Percentiles rank a stretch among this genome's conserved stretches.
These are phyloP conservation scores for Botrytis fabae DNA, from an alignment of 2,329 filamentous ascomycete species.

Conservation along the genomic window DNA sequence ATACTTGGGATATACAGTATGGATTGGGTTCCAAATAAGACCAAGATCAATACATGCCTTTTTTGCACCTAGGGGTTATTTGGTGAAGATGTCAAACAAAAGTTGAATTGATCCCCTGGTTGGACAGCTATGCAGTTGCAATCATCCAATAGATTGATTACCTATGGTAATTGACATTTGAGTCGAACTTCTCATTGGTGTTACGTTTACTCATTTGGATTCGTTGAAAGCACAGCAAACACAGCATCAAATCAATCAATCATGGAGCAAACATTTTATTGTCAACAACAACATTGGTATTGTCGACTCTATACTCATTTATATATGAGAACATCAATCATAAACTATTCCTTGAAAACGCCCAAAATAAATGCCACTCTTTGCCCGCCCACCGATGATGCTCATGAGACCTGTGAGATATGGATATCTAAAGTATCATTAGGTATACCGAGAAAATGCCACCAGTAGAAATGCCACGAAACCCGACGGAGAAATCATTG, in stretches of 20 bases:
- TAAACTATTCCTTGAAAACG: constrained; percentile 12
- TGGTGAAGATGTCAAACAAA: not conserved
- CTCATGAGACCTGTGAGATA: constrained; percentile 16
- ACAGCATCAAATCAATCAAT: not conserved
- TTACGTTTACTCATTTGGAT: not conserved
- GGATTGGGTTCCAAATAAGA: not conserved
- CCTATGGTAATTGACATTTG: not conserved
- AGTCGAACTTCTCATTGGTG: not conserved
- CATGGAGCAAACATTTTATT: not conserved
- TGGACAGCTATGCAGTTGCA: not conserved
- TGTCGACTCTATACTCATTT: constrained; percentile 5
- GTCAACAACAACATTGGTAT: not conserved
- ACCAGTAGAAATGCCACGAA: constrained; percentile 21
- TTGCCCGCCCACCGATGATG: constrained; percentile 15
- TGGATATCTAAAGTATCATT: constrained; percentile 15
- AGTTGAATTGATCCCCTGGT: not conserved
- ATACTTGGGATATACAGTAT: not conserved
- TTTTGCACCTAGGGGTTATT: not conserved
- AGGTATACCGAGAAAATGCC: constrained; percentile 17
- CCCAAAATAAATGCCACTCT: constrained; percentile 12
- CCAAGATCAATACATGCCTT: not conserved
- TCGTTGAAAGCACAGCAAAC: constrained; percentile 3
- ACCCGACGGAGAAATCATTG: constrained; percentile 33
- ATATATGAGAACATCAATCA: constrained; percentile 8
- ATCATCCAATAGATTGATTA: not conserved